Evolutionary conservation across 345 rosid species (phyloP).

Genomic region (Lumnitzera racemosa): DNA sequence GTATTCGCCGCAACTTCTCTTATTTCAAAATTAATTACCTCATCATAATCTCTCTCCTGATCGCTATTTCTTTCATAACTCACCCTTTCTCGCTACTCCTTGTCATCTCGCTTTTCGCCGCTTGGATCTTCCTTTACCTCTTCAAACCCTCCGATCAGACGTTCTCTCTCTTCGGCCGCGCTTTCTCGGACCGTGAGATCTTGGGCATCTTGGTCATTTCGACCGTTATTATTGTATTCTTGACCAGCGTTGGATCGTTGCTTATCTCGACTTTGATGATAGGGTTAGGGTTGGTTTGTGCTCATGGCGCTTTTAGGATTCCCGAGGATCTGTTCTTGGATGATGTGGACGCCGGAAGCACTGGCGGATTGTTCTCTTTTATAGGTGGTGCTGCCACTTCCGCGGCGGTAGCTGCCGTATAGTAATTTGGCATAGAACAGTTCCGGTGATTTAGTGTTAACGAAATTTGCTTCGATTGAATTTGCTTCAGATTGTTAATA

Average conservation of each 20-base stretch:
- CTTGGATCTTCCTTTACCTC: slow-evolving; percentile 53
- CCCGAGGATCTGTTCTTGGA: slow-evolving; percentile 84
- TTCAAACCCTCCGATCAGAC: slow-evolving; percentile 83
- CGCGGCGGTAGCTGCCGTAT: slow-evolving; percentile 39
- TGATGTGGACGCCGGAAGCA: slow-evolving; percentile 50
- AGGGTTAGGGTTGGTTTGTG: slow-evolving; percentile 59
- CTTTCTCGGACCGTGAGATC: slow-evolving; percentile 74
- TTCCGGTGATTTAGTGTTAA: too few species aligned
- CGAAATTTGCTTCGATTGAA: too few species aligned
- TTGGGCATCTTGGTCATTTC: slow-evolving; percentile 40
- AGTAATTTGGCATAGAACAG: too few species aligned
- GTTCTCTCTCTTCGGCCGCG: slow-evolving; percentile 50
- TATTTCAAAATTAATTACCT: slow-evolving; percentile 73
- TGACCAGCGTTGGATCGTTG: slow-evolving; percentile 77
- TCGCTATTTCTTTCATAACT: slow-evolving; percentile 62
- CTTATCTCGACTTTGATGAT: slow-evolving; percentile 58
- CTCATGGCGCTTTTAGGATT: slow-evolving; percentile 77
- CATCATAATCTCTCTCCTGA: slow-evolving; percentile 46
- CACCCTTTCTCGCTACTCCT: slow-evolving; percentile 76
- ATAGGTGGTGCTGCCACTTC: slow-evolving; percentile 61
- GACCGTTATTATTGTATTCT: slow-evolving; percentile 61
- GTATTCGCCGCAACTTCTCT: slow-evolving; percentile 53
- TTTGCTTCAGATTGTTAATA: too few species aligned
- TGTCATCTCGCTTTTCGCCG: slow-evolving; percentile 46
- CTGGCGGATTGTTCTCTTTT: slow-evolving; percentile 57